Conservation (phyloP, 768 basidiomycete genomes). For the Pleurotus sapidus region DNA sequence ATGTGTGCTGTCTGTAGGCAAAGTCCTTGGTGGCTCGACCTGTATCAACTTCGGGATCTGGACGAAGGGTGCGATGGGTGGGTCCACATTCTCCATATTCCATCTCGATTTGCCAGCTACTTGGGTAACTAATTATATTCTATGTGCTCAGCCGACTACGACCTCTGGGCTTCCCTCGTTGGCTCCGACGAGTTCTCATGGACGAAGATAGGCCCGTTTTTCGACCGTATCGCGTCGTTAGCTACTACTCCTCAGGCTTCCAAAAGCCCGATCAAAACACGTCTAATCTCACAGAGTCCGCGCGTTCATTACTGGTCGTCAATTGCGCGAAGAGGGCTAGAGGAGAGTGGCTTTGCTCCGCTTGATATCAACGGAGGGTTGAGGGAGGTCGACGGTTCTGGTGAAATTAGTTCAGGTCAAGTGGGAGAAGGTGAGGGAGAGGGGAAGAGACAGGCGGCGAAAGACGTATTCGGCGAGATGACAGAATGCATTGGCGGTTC, state of each 20-base stretch:
- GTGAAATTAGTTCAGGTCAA: neutral
- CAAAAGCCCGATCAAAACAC: neutral
- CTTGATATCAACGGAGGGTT: neutral
- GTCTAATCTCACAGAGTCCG: neutral
- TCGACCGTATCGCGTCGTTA: neutral
- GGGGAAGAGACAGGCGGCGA: neutral
- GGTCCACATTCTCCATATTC: neutral
- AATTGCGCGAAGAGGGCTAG: neutral
- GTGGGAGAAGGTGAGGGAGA: neutral
- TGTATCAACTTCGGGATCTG: slow-evolving; percentile 8
- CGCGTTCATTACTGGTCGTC: slow-evolving; percentile 1
- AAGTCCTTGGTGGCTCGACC: slow-evolving; percentile 6
- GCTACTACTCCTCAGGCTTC: too few relatives aligned
- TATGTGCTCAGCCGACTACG: neutral
- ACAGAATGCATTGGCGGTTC: neutral
- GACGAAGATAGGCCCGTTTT: slow-evolving; percentile 3
- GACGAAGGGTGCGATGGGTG: slow-evolving; percentile 2
- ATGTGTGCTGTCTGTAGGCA: neutral
- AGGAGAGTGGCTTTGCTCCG: neutral
- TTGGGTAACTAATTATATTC: neutral
- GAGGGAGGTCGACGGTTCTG: neutral
- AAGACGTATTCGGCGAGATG: neutral
- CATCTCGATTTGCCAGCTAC: neutral
- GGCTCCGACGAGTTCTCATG: neutral
- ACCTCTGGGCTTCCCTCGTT: neutral